Conservation (phyloP, 2,329 filamentous ascomycete genomes). For the Gnomoniopsis sp. region DNA sequence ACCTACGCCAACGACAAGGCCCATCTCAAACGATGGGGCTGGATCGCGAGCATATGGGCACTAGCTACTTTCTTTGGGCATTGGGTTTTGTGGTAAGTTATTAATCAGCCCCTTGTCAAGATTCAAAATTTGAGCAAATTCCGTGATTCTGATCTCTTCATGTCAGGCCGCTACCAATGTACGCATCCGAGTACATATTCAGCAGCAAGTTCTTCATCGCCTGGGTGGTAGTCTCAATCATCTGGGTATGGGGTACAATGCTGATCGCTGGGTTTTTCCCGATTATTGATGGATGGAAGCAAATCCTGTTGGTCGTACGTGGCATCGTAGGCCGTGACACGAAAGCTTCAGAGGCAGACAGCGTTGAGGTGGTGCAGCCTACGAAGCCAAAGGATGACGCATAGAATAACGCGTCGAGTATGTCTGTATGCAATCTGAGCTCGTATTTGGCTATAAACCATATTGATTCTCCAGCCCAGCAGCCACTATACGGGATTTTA, state of each 20-base stretch:
- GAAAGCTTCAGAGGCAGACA: background rate
- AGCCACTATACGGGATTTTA: too few species aligned
- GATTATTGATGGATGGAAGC: constrained; percentile 41
- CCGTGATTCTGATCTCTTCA: constrained; percentile 17
- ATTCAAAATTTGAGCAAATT: background rate
- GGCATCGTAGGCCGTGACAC: background rate
- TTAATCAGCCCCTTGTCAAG: background rate
- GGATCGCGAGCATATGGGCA: constrained; percentile 43
- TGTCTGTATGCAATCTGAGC: too few species aligned
- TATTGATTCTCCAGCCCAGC: too few species aligned
- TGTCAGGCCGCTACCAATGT: constrained; percentile 47
- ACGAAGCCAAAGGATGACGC: background rate
- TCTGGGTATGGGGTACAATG: constrained; percentile 52
- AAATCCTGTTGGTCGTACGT: constrained; percentile 22
- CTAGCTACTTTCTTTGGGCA: constrained; percentile 48
- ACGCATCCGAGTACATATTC: constrained; percentile 48
- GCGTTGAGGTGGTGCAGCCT: background rate
- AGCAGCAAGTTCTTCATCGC: constrained; percentile 41
- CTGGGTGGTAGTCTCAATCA: constrained; percentile 47
- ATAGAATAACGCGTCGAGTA: too few species aligned
- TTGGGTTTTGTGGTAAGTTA: constrained; percentile 46
- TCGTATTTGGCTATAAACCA: too few species aligned
- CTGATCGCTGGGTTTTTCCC: constrained; percentile 47
- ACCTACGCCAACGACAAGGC: constrained; percentile 30
- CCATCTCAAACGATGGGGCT: constrained; percentile 42